Evolutionary conservation across 192 early-diverging fungal genomes (phyloP).

Genomic region (Backusella macrospora): DNA sequence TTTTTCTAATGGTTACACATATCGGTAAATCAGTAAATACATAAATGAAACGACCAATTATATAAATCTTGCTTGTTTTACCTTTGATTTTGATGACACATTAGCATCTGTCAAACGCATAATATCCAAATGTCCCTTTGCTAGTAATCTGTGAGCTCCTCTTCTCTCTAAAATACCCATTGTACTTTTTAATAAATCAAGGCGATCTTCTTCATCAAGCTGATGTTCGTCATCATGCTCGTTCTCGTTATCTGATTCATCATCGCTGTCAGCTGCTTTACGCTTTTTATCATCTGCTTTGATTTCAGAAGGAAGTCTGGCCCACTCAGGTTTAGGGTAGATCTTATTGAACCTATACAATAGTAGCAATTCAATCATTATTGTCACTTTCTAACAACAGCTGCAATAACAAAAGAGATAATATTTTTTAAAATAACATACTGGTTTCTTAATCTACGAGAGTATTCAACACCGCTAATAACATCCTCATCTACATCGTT

Average conservation of each 20-base stretch:
- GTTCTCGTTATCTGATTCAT: constrained; percentile 48
- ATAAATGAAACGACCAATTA: neutral
- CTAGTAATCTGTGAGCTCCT: constrained; percentile 33
- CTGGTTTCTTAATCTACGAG: constrained; percentile 81
- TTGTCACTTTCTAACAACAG: neutral
- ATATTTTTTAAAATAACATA: constrained; percentile 41
- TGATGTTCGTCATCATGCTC: constrained; percentile 42
- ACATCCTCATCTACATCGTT: constrained; percentile 72
- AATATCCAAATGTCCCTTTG: constrained; percentile 61
- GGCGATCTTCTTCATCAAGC: constrained; percentile 48
- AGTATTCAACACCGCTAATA: constrained; percentile 81
- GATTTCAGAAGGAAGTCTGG: constrained; percentile 57
- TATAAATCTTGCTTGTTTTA: neutral
- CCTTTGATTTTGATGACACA: constrained; percentile 42
- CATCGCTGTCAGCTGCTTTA: constrained; percentile 27
- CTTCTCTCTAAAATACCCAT: constrained; percentile 48
- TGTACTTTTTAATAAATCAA: constrained; percentile 46
- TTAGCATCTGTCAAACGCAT: constrained; percentile 80
- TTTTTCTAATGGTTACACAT: constrained; percentile 48
- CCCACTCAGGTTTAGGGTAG: constrained; percentile 88
- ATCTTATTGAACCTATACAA: constrained; percentile 71
- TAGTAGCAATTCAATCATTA: neutral
- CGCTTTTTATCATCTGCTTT: constrained; percentile 40
- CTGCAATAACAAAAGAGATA: neutral
- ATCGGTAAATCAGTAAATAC: constrained; percentile 31